phyloP scores from a whole-genome alignment of 2,329 filamentous ascomycete genomes.

The Stemphylium lycopersici region DNA sequence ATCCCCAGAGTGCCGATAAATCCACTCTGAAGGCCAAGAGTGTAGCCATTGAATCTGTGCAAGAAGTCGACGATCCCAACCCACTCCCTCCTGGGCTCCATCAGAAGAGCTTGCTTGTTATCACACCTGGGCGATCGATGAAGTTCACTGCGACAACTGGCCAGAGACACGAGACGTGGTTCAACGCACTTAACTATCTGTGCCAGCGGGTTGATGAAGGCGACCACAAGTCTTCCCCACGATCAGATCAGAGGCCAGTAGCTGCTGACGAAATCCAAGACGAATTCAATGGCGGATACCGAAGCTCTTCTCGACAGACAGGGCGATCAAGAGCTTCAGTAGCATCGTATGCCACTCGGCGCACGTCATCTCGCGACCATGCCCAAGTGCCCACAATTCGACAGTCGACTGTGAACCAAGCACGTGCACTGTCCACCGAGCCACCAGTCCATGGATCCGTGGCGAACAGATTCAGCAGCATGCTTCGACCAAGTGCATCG shows the following conservation, averaged over 20 bases:
- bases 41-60: conserved; percentile 89
- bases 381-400: conserved; percentile 52
- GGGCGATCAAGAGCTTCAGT: conserved; percentile 65
- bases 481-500: conserved; percentile 51
- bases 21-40: conserved; percentile 83
- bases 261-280: conserved; percentile 63
- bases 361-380: conserved; percentile 46
- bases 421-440: conserved; percentile 42
- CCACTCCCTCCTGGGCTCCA: conserved; percentile 93
- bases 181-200: conserved; percentile 93
- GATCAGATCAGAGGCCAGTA: conserved; percentile 49
- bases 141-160: conserved; percentile 95
- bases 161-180: conserved; percentile 97
- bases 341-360: conserved; percentile 77
- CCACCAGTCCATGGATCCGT: conserved; percentile 49
- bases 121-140: conserved; percentile 85
- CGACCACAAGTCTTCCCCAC: conserved; percentile 38
- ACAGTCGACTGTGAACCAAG: conserved; percentile 49
- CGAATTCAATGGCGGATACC: conserved; percentile 77
- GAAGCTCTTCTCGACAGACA: conserved; percentile 60
- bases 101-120: conserved; percentile 87
- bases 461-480: conserved; percentile 53
- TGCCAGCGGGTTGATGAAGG: conserved; percentile 71
- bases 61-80: conserved; percentile 92
- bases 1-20: conserved; percentile 80